phyloP scores from a whole-genome alignment of 129 eudicot genomes.

The Chrysanthemum lavandulifolium region DNA sequence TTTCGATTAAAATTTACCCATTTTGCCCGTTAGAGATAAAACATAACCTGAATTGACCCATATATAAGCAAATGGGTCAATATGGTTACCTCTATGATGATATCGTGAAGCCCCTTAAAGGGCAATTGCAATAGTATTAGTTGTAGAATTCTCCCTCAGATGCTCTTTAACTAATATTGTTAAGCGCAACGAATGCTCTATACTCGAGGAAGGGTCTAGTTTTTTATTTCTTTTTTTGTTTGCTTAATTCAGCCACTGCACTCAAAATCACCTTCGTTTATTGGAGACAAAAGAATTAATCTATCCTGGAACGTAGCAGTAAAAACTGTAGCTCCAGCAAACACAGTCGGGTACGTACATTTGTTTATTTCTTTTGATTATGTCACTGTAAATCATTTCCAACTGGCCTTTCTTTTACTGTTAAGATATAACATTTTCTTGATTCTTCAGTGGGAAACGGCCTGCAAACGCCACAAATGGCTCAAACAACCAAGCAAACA shows the following conservation, averaged over 20 bases:
- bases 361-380: background rate
- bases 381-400: background rate
- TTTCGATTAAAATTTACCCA: no score
- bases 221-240: slow-evolving; percentile 22
- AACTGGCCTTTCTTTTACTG: background rate
- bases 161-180: no score
- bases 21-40: no score
- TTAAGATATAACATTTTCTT: background rate
- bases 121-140: no score
- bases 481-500: slow-evolving; percentile 41
- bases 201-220: background rate
- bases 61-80: background rate
- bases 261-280: slow-evolving; percentile 80
- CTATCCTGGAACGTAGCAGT: slow-evolving; percentile 87
- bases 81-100: no score
- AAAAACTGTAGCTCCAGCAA: slow-evolving; percentile 44
- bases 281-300: slow-evolving; percentile 79
- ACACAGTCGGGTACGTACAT: slow-evolving; percentile 59
- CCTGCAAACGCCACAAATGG: slow-evolving; percentile 48
- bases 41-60: background rate
- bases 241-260: slow-evolving; percentile 59
- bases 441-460: slow-evolving; percentile 58
- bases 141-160: no score
- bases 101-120: no score
- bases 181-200: no score